Conservation (phyloP, 192 early-diverging fungal genomes). For the Coemansia brasiliensis region DNA sequence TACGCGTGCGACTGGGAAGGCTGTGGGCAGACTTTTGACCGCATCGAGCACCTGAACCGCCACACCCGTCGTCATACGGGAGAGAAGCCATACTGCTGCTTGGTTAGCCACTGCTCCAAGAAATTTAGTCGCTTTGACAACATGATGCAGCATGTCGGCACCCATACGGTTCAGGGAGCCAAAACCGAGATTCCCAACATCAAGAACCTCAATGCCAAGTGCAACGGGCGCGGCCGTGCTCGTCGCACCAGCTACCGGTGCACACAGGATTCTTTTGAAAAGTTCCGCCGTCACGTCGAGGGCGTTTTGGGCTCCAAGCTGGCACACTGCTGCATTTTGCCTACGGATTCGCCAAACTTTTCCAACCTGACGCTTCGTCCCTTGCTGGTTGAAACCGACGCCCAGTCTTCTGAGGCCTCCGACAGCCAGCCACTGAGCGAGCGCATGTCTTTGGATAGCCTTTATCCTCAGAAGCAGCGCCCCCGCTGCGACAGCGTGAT, state of each 20-base stretch:
- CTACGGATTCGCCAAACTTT: conserved; percentile 47
- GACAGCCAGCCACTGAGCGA: conserved; percentile 17
- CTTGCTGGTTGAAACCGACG: conserved; percentile 25
- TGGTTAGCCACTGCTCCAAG: conserved; percentile 63
- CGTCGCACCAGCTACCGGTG: conserved; percentile 55
- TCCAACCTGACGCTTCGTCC: conserved; percentile 54
- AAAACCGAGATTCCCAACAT: conserved; percentile 57
- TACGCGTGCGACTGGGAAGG: conserved; percentile 45
- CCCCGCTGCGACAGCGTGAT: conserved; percentile 49
- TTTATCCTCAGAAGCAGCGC: conserved; percentile 15
- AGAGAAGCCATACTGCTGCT: conserved; percentile 74
- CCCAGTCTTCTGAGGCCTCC: conserved; percentile 3
- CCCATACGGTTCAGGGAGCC: conserved; percentile 56
- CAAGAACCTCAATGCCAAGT: conserved; percentile 49
- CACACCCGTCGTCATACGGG: conserved; percentile 65
- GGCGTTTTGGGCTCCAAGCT: conserved; percentile 28
- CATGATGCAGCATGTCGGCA: conserved; percentile 81
- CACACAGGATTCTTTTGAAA: conserved; percentile 39
- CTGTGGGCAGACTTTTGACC: conserved; percentile 67
- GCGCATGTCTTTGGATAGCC: neutral
- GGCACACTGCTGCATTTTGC: conserved; percentile 45
- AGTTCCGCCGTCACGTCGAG: conserved; percentile 49
- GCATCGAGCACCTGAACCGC: conserved; percentile 74
- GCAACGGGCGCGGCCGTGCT: conserved; percentile 52
- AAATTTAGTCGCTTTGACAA: conserved; percentile 78